Conservation (phyloP, 805 yeast genomes). For the Kazachstania kunashirensis region DNA sequence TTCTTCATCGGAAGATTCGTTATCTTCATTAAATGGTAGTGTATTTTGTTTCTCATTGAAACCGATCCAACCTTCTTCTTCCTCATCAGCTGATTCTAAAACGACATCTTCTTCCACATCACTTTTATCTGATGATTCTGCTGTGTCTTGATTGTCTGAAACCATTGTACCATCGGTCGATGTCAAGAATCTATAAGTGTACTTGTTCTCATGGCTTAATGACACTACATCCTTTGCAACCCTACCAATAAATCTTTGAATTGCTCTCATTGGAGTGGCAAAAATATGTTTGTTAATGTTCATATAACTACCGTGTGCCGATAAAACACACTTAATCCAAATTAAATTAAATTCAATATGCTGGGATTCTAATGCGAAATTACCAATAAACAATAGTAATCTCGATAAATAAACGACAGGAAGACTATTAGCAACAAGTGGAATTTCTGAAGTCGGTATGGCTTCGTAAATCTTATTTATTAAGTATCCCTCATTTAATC, state of each 20-base stretch:
- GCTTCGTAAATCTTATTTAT: conserved; percentile 65
- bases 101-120: conserved; percentile 16
- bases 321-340: conserved; percentile 67
- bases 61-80: conserved; percentile 32
- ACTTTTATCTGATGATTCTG: conserved; percentile 22
- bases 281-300: conserved; percentile 51
- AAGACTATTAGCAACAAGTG: conserved; percentile 53
- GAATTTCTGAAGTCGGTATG: conserved; percentile 61
- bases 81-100: conserved; percentile 28
- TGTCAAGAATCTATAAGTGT: conserved; percentile 44
- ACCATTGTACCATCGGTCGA: conserved; percentile 23
- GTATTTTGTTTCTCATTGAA: conserved; percentile 22
- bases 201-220: conserved; percentile 44
- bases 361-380: conserved; percentile 54
- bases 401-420: conserved; percentile 71
- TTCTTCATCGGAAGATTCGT: conserved; percentile 25
- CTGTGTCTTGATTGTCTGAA: conserved; percentile 25
- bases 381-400: conserved; percentile 59
- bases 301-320: conserved; percentile 71
- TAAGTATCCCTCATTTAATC: conserved; percentile 73
- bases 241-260: conserved; percentile 67
- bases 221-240: conserved; percentile 63
- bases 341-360: conserved; percentile 77
- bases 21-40: conserved; percentile 18
- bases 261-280: conserved; percentile 51